Percentiles rank a stretch among this genome's conserved stretches.
These are phyloP conservation scores for Pterocarpus santalinus DNA, from an alignment of 306 rosid genomes.

Conservation along the genomic window DNA sequence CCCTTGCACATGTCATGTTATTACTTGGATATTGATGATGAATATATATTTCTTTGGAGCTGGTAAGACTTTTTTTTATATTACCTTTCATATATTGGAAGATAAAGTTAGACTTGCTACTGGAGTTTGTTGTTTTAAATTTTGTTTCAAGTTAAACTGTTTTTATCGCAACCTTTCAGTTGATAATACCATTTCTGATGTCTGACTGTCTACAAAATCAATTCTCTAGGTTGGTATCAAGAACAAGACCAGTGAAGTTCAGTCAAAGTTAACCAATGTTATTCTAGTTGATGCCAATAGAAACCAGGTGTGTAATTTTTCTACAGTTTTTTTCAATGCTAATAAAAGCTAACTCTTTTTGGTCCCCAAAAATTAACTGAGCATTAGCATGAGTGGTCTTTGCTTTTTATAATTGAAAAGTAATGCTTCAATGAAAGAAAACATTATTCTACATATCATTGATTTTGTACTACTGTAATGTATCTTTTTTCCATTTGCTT, in stretches of 20 bases:
- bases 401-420: slow-evolving; percentile 15
- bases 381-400: slow-evolving; percentile 23
- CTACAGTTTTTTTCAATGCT: slow-evolving; percentile 38
- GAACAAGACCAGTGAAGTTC: slow-evolving; percentile 83
- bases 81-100: slow-evolving; percentile 35
- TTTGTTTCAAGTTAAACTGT: slow-evolving; percentile 31
- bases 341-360: slow-evolving; percentile 30
- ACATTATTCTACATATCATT: slow-evolving; percentile 8
- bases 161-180: slow-evolving; percentile 29
- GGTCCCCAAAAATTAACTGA: neutral
- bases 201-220: slow-evolving; percentile 41
- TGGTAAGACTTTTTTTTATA: slow-evolving; percentile 12
- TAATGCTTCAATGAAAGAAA: slow-evolving; percentile 43
- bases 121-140: slow-evolving; percentile 27
- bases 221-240: slow-evolving; percentile 83
- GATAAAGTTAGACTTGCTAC: slow-evolving; percentile 34
- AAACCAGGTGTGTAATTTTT: slow-evolving; percentile 76
- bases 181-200: slow-evolving; percentile 31
- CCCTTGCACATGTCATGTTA: slow-evolving; percentile 17
- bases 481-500: neutral
- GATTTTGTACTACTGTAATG: neutral
- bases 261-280: slow-evolving; percentile 73
- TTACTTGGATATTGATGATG: slow-evolving; percentile 20
- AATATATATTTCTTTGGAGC: slow-evolving; percentile 27
- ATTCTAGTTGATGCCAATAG: slow-evolving; percentile 81